phyloP scores from a whole-genome alignment of 2,329 filamentous ascomycete species.

The Coniochaeta prunicola region DNA sequence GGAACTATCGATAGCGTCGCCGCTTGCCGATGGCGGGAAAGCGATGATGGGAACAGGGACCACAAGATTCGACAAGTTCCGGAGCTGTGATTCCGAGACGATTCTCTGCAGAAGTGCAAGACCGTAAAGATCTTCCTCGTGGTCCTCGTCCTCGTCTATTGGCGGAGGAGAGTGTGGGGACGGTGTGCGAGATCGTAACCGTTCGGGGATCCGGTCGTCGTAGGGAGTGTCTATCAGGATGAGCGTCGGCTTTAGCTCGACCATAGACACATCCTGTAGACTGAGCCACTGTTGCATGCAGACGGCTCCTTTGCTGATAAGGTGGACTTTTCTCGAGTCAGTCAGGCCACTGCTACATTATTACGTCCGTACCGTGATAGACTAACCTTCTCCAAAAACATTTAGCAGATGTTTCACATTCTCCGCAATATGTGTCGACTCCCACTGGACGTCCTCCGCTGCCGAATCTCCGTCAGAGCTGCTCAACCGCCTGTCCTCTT shows the following conservation, averaged over 20 bases:
- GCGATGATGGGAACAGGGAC: slow-evolving; percentile 49
- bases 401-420: slow-evolving; percentile 43
- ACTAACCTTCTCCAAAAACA: slow-evolving; percentile 45
- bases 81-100: slow-evolving; percentile 49
- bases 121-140: slow-evolving; percentile 46
- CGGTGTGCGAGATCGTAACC: slow-evolving; percentile 29
- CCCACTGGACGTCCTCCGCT: slow-evolving; percentile 19
- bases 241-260: slow-evolving; percentile 48
- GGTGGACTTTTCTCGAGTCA: slow-evolving; percentile 33
- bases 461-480: slow-evolving; percentile 13
- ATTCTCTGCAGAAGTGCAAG: slow-evolving; percentile 47
- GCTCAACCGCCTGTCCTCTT: slow-evolving; percentile 34
- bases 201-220: slow-evolving; percentile 34
- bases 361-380: slow-evolving; percentile 2
- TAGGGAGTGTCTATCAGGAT: slow-evolving; percentile 50
- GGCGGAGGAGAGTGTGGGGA: slow-evolving; percentile 34
- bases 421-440: slow-evolving; percentile 32
- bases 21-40: slow-evolving; percentile 20
- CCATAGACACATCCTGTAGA: slow-evolving; percentile 43
- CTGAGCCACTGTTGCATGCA: slow-evolving; percentile 47
- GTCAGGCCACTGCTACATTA: not conserved
- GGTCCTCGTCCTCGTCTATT: slow-evolving; percentile 29
- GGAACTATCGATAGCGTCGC: slow-evolving; percentile 4
- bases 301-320: slow-evolving; percentile 44
- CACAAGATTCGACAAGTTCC: slow-evolving; percentile 48